Evolutionary conservation across 768 basidiomycete species (phyloP).

Genomic region (Gloeophyllum trabeum): DNA sequence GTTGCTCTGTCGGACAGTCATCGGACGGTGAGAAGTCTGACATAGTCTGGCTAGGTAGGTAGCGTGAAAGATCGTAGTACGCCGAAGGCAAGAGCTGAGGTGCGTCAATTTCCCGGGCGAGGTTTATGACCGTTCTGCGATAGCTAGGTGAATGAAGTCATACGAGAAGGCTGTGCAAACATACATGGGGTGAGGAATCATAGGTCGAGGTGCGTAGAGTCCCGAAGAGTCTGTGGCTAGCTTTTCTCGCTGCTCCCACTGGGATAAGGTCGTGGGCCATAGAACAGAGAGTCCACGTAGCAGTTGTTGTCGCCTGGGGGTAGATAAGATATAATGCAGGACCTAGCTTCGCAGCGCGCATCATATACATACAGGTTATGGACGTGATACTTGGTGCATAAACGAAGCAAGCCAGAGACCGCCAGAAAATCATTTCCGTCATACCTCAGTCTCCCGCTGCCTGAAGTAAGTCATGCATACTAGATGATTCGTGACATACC

Average conservation of each 20-base stretch:
- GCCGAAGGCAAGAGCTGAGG: constrained; percentile 59
- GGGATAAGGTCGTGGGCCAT: constrained; percentile 53
- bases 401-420: constrained; percentile 44
- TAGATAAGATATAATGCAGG: no score
- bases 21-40: constrained; percentile 32
- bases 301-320: constrained; percentile 46
- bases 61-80: constrained; percentile 73
- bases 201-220: constrained; percentile 41
- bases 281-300: constrained; percentile 35
- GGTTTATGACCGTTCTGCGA: constrained; percentile 50
- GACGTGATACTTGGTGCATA: constrained; percentile 56
- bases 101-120: constrained; percentile 46
- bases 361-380: no score
- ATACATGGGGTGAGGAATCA: constrained; percentile 60
- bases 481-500: constrained; percentile 15
- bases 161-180: constrained; percentile 11
- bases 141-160: background rate
- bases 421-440: constrained; percentile 38
- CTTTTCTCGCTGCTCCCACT: constrained; percentile 64
- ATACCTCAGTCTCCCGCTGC: constrained; percentile 34
- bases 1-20: constrained; percentile 23
- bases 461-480: background rate
- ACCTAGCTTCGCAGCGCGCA: no score
- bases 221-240: constrained; percentile 37
- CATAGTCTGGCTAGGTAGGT: constrained; percentile 47